These are phyloP conservation scores for Pestalotiopsis sp. DNA, from an alignment of 2,329 filamentous ascomycete genomes.

Conservation along the genomic window DNA sequence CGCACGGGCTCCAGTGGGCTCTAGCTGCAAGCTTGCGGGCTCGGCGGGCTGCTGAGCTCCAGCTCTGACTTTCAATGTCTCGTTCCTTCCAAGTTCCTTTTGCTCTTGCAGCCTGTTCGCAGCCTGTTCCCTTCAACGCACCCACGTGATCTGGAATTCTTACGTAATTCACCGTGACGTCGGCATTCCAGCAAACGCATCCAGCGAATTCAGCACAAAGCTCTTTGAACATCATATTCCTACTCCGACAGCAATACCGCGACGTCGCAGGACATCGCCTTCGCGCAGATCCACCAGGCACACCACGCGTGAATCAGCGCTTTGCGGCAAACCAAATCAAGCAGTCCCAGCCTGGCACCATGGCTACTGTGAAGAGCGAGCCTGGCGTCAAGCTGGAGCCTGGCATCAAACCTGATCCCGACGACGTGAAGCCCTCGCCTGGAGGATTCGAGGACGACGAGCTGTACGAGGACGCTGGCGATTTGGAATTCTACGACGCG, in stretches of 20 bases:
- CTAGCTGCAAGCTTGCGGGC: neutral
- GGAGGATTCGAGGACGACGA: conserved; percentile 64
- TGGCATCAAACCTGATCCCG: conserved; percentile 32
- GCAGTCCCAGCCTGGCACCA: conserved; percentile 16
- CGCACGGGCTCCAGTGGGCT: neutral
- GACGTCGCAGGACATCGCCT: neutral
- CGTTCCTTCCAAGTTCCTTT: neutral
- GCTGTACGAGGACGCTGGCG: conserved; percentile 63
- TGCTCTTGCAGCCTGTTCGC: neutral
- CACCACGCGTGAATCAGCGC: neutral
- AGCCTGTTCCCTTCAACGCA: neutral
- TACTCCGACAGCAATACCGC: neutral
- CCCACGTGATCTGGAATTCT: conserved; percentile 5
- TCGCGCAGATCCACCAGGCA: neutral
- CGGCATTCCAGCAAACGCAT: neutral
- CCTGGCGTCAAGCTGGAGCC: conserved; percentile 8
- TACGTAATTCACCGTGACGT: conserved; percentile 9
- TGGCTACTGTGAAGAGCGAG: conserved; percentile 21
- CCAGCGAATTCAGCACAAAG: neutral
- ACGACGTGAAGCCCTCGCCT: conserved; percentile 42
- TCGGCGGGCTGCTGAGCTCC: neutral
- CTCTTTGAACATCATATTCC: conserved; percentile 9
- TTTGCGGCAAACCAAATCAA: neutral
- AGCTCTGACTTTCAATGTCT: neutral
- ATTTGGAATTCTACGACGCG: conserved; percentile 58